These are phyloP conservation scores for Phytopythium mirpurense DNA, from an alignment of 352 stramenopile species.

Conservation along the genomic window DNA sequence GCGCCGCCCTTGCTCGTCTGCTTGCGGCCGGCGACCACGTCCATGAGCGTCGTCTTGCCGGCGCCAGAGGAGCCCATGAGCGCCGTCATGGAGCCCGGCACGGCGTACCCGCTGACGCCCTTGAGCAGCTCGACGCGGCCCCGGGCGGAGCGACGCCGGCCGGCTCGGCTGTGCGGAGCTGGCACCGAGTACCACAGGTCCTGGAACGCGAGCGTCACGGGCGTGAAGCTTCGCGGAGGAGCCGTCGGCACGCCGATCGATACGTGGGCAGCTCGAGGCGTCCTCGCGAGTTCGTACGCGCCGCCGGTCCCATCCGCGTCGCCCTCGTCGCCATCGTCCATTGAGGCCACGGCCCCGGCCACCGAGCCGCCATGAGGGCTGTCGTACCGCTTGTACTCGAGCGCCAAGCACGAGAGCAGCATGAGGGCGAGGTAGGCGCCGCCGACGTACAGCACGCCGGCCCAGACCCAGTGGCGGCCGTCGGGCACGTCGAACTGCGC, in stretches of 20 bases:
- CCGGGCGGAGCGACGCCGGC: too few relatives aligned
- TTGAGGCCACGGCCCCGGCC: too few relatives aligned
- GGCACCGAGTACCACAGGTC: constrained; percentile 33
- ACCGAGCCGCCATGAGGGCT: too few relatives aligned
- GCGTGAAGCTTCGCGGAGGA: too few relatives aligned
- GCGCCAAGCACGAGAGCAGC: constrained; percentile 19
- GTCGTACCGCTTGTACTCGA: constrained; percentile 34
- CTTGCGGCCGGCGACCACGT: constrained; percentile 89
- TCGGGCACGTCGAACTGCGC: constrained; percentile 24
- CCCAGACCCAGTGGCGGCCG: constrained; percentile 25
- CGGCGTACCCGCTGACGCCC: constrained; percentile 46
- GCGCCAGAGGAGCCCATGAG: constrained; percentile 57
- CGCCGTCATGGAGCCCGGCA: constrained; percentile 48
- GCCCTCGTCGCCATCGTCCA: constrained; percentile 3
- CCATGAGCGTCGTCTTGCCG: constrained; percentile 83
- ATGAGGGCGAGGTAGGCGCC: constrained; percentile 29
- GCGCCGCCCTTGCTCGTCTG: too few relatives aligned
- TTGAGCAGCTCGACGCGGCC: too few relatives aligned
- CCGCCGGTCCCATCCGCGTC: not conserved
- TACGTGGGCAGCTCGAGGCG: too few relatives aligned
- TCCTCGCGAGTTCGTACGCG: constrained; percentile 8
- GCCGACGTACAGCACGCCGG: constrained; percentile 23
- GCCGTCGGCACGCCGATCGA: not conserved
- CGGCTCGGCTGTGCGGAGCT: too few relatives aligned
- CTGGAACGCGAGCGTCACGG: constrained; percentile 29